Conservation (phyloP, 305 asterid genomes). For the Ilex paraguariensis region DNA sequence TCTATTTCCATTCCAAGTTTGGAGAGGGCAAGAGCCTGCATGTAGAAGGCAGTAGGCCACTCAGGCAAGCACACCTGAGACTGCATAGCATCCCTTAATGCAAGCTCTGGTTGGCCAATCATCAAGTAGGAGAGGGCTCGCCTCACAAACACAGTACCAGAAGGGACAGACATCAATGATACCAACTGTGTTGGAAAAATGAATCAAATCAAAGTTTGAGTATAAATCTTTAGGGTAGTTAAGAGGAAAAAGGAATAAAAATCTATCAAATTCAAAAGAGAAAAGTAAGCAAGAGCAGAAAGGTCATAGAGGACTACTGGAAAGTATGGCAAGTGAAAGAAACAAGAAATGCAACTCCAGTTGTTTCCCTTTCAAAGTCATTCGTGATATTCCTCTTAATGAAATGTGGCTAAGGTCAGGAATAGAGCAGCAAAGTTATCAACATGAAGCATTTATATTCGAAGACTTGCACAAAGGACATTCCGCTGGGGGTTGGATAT, state of each 20-base stretch:
- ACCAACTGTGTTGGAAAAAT: constrained; percentile 47
- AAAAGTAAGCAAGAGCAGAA: not conserved
- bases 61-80: constrained; percentile 94
- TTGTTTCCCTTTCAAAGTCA: no score
- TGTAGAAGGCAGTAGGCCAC: constrained; percentile 90
- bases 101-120: constrained; percentile 72
- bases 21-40: constrained; percentile 90
- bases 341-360: no score
- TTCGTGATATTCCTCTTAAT: no score
- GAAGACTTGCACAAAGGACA: no score
- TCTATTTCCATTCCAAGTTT: constrained; percentile 97
- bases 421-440: no score
- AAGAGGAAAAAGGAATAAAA: no score
- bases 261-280: not conserved
- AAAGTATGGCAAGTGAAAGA: no score
- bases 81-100: constrained; percentile 89
- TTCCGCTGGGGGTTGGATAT: no score
- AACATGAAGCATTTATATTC: no score
- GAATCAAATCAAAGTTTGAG: not conserved
- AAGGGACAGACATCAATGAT: constrained; percentile 86
- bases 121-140: constrained; percentile 84
- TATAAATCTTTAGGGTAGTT: not conserved
- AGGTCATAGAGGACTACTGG: no score
- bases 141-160: constrained; percentile 85
- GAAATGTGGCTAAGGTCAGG: no score